Evolutionary conservation across 495 filamentous ascomycete species (phyloP).

Genomic region (Aspergillus cavernicola): DNA sequence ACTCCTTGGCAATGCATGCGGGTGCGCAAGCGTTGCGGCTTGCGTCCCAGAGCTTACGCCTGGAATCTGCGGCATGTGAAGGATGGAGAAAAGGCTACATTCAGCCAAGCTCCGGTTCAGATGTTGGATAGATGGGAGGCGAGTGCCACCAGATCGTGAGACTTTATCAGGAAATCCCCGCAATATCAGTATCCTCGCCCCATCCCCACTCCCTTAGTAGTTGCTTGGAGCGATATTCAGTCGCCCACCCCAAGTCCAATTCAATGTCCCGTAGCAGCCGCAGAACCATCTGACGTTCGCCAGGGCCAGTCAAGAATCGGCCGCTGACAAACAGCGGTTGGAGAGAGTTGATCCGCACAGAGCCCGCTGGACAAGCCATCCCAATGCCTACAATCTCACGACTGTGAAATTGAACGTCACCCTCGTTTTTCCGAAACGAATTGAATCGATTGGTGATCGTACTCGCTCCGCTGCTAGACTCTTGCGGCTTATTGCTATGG

Average conservation of each 20-base stretch:
- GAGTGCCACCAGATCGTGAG: neutral
- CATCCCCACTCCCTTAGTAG: conserved; percentile 55
- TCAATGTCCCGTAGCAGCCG: conserved; percentile 55
- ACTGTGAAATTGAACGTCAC: conserved; percentile 53
- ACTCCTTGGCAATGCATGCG: neutral
- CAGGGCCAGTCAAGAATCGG: conserved; percentile 50
- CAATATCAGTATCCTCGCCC: conserved; percentile 23
- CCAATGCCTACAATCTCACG: conserved; percentile 57
- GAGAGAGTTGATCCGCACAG: conserved; percentile 55
- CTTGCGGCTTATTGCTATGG: conserved; percentile 58
- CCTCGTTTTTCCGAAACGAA: conserved; percentile 51
- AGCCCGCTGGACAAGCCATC: conserved; percentile 50
- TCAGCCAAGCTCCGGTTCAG: neutral
- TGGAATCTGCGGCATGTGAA: neutral
- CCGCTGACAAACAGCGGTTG: conserved; percentile 62
- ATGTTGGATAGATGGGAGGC: no score
- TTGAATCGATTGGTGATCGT: conserved; percentile 50
- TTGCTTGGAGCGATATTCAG: conserved; percentile 56
- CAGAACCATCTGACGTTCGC: conserved; percentile 49
- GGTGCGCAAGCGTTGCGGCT: neutral
- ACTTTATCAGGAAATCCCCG: conserved; percentile 10
- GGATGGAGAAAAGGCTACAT: neutral
- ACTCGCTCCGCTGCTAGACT: conserved; percentile 47
- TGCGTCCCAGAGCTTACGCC: neutral
- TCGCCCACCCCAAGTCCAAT: conserved; percentile 59